phyloP scores from a whole-genome alignment of 345 rosid genomes.

The Salix brachista region DNA sequence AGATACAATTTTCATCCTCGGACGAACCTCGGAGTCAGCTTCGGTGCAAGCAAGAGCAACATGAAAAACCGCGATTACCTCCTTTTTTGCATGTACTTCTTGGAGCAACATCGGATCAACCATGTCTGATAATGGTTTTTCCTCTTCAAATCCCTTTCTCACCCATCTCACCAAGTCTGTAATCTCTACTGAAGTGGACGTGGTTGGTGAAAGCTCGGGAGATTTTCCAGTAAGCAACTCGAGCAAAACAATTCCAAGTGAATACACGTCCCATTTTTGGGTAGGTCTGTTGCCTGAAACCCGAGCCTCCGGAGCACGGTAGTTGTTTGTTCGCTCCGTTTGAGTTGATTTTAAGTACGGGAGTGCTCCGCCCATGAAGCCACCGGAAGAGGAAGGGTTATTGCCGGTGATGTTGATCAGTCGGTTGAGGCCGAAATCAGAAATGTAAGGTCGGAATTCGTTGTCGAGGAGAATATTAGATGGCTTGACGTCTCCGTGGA shows the following conservation, averaged over 20 bases:
- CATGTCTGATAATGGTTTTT: constrained; percentile 79
- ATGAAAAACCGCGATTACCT: constrained; percentile 77
- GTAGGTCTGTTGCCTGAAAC: constrained; percentile 54
- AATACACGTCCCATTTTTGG: constrained; percentile 87
- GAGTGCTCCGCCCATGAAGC: constrained; percentile 74
- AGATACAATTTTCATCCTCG: constrained; percentile 85
- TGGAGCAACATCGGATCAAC: constrained; percentile 80
- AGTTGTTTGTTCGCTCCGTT: constrained; percentile 55
- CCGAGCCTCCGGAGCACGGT: constrained; percentile 83
- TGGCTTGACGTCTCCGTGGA: constrained; percentile 88
- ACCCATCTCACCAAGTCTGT: constrained; percentile 88
- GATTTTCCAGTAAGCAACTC: constrained; percentile 90
- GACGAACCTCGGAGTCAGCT: constrained; percentile 77
- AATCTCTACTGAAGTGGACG: constrained; percentile 62
- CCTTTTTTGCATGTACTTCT: constrained; percentile 92
- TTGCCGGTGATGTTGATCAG: constrained; percentile 75
- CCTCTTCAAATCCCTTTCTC: constrained; percentile 86
- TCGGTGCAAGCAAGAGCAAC: constrained; percentile 89
- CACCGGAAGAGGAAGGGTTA: constrained; percentile 56
- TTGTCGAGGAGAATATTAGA: constrained; percentile 86
- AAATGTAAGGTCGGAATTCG: constrained; percentile 67
- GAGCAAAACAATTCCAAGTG: constrained; percentile 76
- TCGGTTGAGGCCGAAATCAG: constrained; percentile 81
- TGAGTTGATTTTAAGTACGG: constrained; percentile 65
- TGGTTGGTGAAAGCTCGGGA: constrained; percentile 70